Conservation (phyloP, 345 rosid genomes). For the Syzygium aromaticum region DNA sequence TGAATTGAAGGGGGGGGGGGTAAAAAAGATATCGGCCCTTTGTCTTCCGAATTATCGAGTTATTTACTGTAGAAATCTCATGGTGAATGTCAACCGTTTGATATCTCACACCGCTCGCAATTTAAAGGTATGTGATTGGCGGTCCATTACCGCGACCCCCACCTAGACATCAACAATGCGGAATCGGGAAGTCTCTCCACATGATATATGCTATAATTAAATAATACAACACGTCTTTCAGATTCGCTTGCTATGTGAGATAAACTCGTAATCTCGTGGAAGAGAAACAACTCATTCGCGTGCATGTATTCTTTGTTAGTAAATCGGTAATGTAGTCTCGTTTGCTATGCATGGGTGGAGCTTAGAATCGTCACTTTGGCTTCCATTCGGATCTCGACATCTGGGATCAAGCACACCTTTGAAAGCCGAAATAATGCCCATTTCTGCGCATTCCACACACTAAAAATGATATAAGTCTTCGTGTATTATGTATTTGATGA, state of each 20-base stretch:
- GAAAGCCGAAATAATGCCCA: not conserved
- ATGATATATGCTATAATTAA: too few relatives aligned
- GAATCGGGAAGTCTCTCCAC: not conserved
- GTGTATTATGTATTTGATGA: not conserved
- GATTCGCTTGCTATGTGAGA: too few relatives aligned
- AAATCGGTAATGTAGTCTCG: not conserved
- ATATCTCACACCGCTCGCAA: not conserved
- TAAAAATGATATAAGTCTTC: not conserved
- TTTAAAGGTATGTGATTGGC: not conserved
- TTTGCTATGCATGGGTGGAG: not conserved
- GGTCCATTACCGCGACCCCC: too few relatives aligned
- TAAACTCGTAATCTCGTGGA: too few relatives aligned
- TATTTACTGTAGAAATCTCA: too few relatives aligned
- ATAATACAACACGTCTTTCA: too few relatives aligned
- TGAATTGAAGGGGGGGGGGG: not conserved
- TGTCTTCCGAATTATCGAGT: not conserved
- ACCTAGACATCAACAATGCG: not conserved
- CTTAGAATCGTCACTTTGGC: not conserved
- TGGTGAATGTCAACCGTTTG: too few relatives aligned
- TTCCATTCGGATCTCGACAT: not conserved
- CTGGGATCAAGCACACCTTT: fast-evolving
- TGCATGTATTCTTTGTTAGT: not conserved
- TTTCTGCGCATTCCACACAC: not conserved
- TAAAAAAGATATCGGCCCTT: not conserved
- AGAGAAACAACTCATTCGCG: too few relatives aligned